Percentiles rank a stretch among this genome's conserved stretches.
phyloP scores from a whole-genome alignment of 129 eudicot species.

The Kitagawia praeruptora region DNA sequence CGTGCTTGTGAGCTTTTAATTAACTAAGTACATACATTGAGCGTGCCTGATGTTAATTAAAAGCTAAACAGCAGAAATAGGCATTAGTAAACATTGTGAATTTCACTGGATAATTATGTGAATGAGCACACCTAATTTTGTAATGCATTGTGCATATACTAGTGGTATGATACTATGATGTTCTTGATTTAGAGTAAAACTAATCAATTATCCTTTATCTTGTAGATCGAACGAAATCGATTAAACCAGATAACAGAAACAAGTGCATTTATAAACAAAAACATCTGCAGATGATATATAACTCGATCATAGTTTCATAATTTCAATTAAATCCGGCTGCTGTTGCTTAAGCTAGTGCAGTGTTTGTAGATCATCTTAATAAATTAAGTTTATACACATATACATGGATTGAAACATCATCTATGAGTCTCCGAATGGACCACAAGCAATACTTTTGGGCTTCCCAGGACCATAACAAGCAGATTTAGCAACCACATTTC shows the following conservation, averaged over 20 bases:
- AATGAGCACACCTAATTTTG: no score
- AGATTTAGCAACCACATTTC: not conserved
- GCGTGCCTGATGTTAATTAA: no score
- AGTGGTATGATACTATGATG: not conserved
- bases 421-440: not conserved
- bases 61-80: no score
- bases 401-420: not conserved
- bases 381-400: not conserved
- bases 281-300: not conserved
- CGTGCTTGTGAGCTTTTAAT: no score
- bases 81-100: no score
- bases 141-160: not conserved
- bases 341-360: not conserved
- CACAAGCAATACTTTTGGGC: not conserved
- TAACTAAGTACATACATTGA: no score
- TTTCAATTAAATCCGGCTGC: not conserved
- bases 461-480: conserved; percentile 7
- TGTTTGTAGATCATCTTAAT: not conserved
- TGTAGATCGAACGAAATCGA: not conserved
- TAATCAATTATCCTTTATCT: no score
- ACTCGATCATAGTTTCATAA: not conserved
- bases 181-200: not conserved
- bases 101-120: no score
- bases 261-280: not conserved
- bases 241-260: not conserved